phyloP scores from a whole-genome alignment of 225 moss, liverwort and hornwort species.

The Climacium dendroides region DNA sequence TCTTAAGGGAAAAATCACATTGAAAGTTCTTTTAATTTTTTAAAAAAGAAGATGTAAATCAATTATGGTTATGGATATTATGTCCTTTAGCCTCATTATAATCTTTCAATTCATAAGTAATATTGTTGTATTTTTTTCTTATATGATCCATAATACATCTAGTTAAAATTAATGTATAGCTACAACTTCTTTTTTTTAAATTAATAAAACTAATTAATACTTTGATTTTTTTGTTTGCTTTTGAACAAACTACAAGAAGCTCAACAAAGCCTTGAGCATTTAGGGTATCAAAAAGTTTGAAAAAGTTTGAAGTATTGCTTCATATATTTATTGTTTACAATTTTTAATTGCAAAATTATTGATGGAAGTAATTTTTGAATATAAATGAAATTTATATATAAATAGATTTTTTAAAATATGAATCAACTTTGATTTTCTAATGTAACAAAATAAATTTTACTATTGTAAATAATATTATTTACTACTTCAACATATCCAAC shows the following conservation, averaged over 20 bases:
- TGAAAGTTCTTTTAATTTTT: not conserved
- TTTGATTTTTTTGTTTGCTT: not conserved
- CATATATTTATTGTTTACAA: not conserved
- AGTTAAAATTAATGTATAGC: no score
- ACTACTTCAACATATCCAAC: not conserved
- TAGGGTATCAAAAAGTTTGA: not conserved
- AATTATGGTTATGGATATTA: not conserved
- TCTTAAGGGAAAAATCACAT: not conserved
- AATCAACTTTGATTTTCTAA: not conserved
- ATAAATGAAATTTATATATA: no score
- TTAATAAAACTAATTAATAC: not conserved
- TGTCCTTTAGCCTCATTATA: not conserved
- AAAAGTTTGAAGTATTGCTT: not conserved
- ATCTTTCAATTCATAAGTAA: not conserved
- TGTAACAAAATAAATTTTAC: not conserved
- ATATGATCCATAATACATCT: not conserved
- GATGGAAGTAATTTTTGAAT: not conserved
- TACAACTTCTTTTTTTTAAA: no score
- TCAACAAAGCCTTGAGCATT: no score
- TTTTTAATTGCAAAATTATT: not conserved
- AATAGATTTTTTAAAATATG: not conserved
- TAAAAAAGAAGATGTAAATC: not conserved
- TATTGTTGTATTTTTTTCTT: not conserved
- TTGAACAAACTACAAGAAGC: not conserved
- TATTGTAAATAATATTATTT: not conserved